Percentiles rank a stretch among this genome's conserved stretches.
phyloP scores from a whole-genome alignment of 352 stramenopile species.

The Phytophthora crassamura region DNA sequence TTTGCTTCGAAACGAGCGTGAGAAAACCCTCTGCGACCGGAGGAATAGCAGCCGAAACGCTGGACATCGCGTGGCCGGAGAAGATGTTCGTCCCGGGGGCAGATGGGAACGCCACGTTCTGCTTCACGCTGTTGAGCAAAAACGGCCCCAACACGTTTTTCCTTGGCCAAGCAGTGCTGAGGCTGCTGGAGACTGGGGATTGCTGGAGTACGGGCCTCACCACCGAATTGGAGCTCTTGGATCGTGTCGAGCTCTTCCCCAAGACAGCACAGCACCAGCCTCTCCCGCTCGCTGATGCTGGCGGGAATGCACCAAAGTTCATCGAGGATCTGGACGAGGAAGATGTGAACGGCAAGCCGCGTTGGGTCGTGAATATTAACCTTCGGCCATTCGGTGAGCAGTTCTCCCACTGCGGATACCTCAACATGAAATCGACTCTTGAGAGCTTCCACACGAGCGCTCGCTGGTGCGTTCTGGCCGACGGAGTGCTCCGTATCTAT shows the following conservation, averaged over 20 bases:
- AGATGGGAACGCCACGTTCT: slow-evolving; percentile 71
- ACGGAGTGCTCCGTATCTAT: slow-evolving; percentile 70
- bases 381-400: slow-evolving; percentile 57
- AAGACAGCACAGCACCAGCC: slow-evolving; percentile 68
- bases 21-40: slow-evolving; percentile 31
- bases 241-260: slow-evolving; percentile 63
- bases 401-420: slow-evolving; percentile 68
- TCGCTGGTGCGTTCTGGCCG: slow-evolving; percentile 78
- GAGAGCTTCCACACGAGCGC: slow-evolving; percentile 65
- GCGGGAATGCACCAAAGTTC: slow-evolving; percentile 17
- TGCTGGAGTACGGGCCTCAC: slow-evolving; percentile 50
- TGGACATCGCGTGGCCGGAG: slow-evolving; percentile 63
- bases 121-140: slow-evolving; percentile 77
- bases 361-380: slow-evolving; percentile 46
- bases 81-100: slow-evolving; percentile 71
- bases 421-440: slow-evolving; percentile 70
- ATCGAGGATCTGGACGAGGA: slow-evolving; percentile 21
- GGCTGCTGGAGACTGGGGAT: slow-evolving; percentile 51
- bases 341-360: slow-evolving; percentile 10
- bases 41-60: slow-evolving; percentile 9
- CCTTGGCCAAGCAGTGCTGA: slow-evolving; percentile 63
- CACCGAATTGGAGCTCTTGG: slow-evolving; percentile 48
- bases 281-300: slow-evolving; percentile 43
- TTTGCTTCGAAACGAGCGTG: slow-evolving; percentile 75
- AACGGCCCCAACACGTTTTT: slow-evolving; percentile 85